Base-by-base conservation (phyloP, 495 filamentous ascomycete genomes). In the Jackrogersella multiformis region DNA sequence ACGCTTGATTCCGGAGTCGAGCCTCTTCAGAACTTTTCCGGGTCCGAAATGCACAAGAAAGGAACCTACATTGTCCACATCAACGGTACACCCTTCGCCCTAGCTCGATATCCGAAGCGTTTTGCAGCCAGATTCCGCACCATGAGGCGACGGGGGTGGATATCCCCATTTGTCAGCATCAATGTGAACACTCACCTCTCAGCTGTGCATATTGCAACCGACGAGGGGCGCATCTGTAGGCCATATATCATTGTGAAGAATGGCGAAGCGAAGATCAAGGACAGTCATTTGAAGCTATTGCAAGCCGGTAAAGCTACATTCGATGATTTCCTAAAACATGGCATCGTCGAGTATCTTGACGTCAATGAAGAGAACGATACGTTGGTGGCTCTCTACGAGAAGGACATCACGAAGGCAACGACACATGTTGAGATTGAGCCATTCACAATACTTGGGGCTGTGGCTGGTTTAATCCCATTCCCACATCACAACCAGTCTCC, bases 401-500 rank as follows among this genome's bases (percentile, higher is more conserved):
- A 86, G 30, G 89, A 94, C 32, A 92, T 97, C 63, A 88, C 84
- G 20, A 83, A 87, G 39, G 84, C 86, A 9, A 94, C 93, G 0
- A 98, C 95, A 0, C 95, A 99, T 78, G 81, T 98, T 32, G 95
- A 99, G 74, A 97, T 99, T 54, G 96, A 98, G 75, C 95, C 95
- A 0, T 98, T 97, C 76, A 98, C 96, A 1, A 90, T 98, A 41
- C 88, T 99, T 28, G 95, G 95, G n/a, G 96, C 95, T 23, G 96
- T 98, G 32, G 95, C 95, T 35, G 94, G 95, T 36, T 82, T 99
- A 18, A 98, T 99, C 70, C 95, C 95, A 3, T 99, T 97, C 73
- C 95, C 95, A 9, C 96, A 99, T 79, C 95, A 99, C 82, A 99
- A 99, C 77, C 95, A 99, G 77, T 99, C 95, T 3, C 95, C 95